Conservation (phyloP, 2,329 filamentous ascomycete genomes). For the Exophiala lecanii-corni region DNA sequence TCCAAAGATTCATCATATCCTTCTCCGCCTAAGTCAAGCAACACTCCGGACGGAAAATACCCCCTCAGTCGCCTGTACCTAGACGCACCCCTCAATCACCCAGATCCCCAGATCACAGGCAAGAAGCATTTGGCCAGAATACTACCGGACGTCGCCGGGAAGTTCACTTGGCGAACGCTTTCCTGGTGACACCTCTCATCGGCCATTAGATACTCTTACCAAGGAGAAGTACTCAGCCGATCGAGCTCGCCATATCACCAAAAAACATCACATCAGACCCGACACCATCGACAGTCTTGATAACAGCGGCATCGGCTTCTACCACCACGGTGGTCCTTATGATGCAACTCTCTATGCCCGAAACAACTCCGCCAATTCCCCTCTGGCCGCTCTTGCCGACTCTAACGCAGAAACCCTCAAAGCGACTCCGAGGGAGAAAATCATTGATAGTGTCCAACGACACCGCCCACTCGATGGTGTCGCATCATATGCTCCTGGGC, state of each 20-base stretch:
- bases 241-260: constrained; percentile 61
- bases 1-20: constrained; percentile 32
- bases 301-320: constrained; percentile 33
- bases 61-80: constrained; percentile 44
- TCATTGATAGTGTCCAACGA: constrained; percentile 65
- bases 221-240: constrained; percentile 35
- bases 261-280: constrained; percentile 60
- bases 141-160: constrained; percentile 27
- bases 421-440: constrained; percentile 74
- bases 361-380: constrained; percentile 60
- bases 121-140: constrained; percentile 18
- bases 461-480: constrained; percentile 80
- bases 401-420: constrained; percentile 72
- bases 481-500: constrained; percentile 69
- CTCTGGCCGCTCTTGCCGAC: constrained; percentile 68
- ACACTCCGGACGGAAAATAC: constrained; percentile 41
- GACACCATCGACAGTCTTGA: constrained; percentile 82
- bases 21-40: constrained; percentile 53
- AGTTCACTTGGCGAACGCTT: constrained; percentile 39
- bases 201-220: constrained; percentile 23
- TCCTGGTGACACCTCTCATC: constrained; percentile 24
- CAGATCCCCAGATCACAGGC: constrained; percentile 19
- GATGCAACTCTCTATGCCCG: constrained; percentile 74
- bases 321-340: constrained; percentile 84
- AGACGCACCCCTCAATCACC: constrained; percentile 13